Conservation (phyloP, 805 yeast species). For the Citeromyces nyonsensis region DNA sequence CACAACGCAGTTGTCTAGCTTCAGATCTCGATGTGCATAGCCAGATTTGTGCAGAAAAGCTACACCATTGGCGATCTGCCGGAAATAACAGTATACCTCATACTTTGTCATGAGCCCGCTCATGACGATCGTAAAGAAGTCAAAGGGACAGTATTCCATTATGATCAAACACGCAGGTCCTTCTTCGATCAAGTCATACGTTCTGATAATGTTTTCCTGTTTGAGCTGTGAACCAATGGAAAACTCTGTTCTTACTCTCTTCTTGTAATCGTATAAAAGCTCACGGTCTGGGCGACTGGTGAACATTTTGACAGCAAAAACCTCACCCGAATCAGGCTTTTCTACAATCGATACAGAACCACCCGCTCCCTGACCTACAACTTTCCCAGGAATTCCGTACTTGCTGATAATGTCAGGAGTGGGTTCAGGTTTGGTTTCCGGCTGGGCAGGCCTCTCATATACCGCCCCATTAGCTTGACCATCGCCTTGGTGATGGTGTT, state of each 20-base stretch:
- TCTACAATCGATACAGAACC: constrained; percentile 80
- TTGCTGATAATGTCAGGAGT: constrained; percentile 21
- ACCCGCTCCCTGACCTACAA: constrained; percentile 87
- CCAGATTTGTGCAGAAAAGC: constrained; percentile 67
- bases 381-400: constrained; percentile 61
- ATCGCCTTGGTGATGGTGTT: constrained; percentile 6
- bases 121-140: constrained; percentile 89
- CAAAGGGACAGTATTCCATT: constrained; percentile 89
- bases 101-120: constrained; percentile 56
- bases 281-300: constrained; percentile 51
- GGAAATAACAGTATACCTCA: constrained; percentile 71
- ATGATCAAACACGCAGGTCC: constrained; percentile 50
- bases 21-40: constrained; percentile 84
- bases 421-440: neutral
- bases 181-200: constrained; percentile 68
- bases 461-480: no score
- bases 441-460: no score
- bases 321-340: constrained; percentile 37
- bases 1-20: constrained; percentile 88
- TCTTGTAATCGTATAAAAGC: constrained; percentile 50
- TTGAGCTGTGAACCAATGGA: constrained; percentile 64
- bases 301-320: constrained; percentile 83
- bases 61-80: constrained; percentile 68
- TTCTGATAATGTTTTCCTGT: constrained; percentile 70
- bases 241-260: constrained; percentile 72